Percentiles rank a stretch among this genome's conserved stretches.
Evolutionary conservation across 163 green algal species (phyloP).

Genomic region (Trebouxia gelatinosa): DNA sequence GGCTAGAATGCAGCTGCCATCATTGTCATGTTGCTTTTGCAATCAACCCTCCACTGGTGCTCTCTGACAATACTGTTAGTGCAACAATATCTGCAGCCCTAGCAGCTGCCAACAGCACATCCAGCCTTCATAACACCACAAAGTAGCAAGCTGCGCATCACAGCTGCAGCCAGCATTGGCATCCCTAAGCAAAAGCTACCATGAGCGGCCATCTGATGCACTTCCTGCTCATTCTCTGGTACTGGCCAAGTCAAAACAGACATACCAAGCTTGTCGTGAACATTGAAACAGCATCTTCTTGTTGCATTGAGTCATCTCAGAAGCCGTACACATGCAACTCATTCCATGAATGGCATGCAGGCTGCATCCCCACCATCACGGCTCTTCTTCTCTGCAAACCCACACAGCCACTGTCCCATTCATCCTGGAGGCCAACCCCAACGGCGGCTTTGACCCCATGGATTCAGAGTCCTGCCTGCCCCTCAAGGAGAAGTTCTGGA

Average conservation of each 20-base stretch:
- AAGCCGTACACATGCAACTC: too few species aligned
- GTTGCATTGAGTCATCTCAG: too few species aligned
- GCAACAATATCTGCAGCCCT: background rate
- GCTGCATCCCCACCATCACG: conserved; percentile 38
- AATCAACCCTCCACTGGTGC: background rate
- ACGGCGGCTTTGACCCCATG: conserved; percentile 27
- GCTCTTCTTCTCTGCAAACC: conserved; percentile 14
- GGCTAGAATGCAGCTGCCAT: background rate
- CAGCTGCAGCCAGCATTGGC: background rate
- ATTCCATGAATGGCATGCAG: background rate
- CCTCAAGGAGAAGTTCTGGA: background rate
- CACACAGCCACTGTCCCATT: conserved; percentile 21
- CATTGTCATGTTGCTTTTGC: background rate
- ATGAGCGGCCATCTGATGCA: background rate
- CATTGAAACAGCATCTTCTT: too few species aligned
- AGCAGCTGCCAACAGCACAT: too few species aligned
- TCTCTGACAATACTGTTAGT: background rate
- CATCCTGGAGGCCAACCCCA: conserved; percentile 19
- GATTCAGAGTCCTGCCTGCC: conserved; percentile 20
- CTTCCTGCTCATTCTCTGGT: background rate
- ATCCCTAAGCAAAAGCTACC: background rate
- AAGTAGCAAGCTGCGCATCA: too few species aligned
- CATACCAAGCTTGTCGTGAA: too few species aligned
- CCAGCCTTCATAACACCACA: too few species aligned
- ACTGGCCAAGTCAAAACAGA: background rate